Conservation (phyloP, 2,329 filamentous ascomycete genomes). For the Cercospora sojina region DNA sequence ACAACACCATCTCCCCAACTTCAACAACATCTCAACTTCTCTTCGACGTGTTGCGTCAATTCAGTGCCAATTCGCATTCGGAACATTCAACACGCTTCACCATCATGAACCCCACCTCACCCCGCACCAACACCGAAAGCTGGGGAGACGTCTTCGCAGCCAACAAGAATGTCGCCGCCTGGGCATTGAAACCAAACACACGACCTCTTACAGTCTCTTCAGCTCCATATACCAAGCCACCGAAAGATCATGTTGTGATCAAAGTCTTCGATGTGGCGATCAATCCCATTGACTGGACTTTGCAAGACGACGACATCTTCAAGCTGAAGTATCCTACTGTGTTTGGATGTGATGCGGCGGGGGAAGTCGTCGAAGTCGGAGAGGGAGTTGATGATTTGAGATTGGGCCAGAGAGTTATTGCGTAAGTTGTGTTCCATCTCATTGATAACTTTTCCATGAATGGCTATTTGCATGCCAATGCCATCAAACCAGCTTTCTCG, state of each 20-base stretch:
- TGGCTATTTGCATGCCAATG: not conserved
- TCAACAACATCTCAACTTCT: not conserved
- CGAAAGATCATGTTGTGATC: slow-evolving; percentile 42
- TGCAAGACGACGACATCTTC: slow-evolving; percentile 37
- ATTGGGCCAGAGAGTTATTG: slow-evolving; percentile 49
- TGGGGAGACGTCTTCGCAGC: not conserved
- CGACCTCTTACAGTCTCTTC: slow-evolving; percentile 37
- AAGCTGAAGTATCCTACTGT: slow-evolving; percentile 40
- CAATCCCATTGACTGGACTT: slow-evolving; percentile 46
- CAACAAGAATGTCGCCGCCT: slow-evolving; percentile 39
- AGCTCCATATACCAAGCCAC: slow-evolving; percentile 41
- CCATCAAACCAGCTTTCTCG: not conserved
- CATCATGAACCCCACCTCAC: not conserved
- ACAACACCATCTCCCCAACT: not conserved
- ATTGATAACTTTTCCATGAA: not conserved
- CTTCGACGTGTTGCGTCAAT: not conserved
- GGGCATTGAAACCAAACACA: slow-evolving; percentile 37
- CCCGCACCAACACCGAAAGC: slow-evolving; percentile 5
- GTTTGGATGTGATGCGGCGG: slow-evolving; percentile 47
- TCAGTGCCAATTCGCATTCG: not conserved
- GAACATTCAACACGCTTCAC: not conserved
- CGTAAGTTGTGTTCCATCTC: slow-evolving; percentile 23
- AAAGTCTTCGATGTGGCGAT: slow-evolving; percentile 44
- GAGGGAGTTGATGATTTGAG: slow-evolving; percentile 47
- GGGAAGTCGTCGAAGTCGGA: slow-evolving; percentile 49